Evolutionary conservation across 2,329 filamentous ascomycete species (phyloP).

Genomic region (Fusarium sp.): DNA sequence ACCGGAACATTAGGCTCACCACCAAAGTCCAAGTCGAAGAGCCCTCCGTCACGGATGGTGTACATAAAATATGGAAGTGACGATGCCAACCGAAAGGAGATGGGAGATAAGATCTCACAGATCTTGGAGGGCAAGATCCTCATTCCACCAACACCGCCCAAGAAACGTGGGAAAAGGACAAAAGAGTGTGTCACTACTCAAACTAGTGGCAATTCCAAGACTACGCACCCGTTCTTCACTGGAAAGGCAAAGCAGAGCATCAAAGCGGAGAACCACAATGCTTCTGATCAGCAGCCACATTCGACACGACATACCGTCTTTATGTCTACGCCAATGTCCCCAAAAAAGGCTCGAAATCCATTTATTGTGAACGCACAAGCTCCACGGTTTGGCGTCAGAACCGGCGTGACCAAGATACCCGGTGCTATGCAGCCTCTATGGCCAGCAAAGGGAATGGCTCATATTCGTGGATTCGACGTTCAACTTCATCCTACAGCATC

Average conservation of each 20-base stretch:
- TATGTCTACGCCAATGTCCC: conserved; percentile 67
- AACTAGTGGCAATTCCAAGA: conserved; percentile 44
- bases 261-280: conserved; percentile 32
- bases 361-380: conserved; percentile 51
- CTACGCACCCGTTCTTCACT: conserved; percentile 60
- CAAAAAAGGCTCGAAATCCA: conserved; percentile 56
- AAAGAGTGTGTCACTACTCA: conserved; percentile 44
- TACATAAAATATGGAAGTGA: conserved; percentile 71
- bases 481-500: neutral
- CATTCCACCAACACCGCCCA: conserved; percentile 44
- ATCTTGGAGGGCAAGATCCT: conserved; percentile 64
- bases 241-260: conserved; percentile 52
- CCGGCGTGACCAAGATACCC: conserved; percentile 69
- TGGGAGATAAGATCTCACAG: conserved; percentile 72
- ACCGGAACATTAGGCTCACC: conserved; percentile 74
- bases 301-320: conserved; percentile 59
- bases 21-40: conserved; percentile 64
- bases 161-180: conserved; percentile 48
- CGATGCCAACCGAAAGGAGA: conserved; percentile 56
- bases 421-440: conserved; percentile 77
- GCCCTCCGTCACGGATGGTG: conserved; percentile 60
- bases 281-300: conserved; percentile 42
- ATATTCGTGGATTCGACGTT: conserved; percentile 66
- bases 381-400: conserved; percentile 61
- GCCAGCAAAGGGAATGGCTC: conserved; percentile 74